Evolutionary conservation across 192 early-diverging fungal species (phyloP), one percentile per base, ranked within the genome.

Genomic region (Backusella psychrophila): DNA sequence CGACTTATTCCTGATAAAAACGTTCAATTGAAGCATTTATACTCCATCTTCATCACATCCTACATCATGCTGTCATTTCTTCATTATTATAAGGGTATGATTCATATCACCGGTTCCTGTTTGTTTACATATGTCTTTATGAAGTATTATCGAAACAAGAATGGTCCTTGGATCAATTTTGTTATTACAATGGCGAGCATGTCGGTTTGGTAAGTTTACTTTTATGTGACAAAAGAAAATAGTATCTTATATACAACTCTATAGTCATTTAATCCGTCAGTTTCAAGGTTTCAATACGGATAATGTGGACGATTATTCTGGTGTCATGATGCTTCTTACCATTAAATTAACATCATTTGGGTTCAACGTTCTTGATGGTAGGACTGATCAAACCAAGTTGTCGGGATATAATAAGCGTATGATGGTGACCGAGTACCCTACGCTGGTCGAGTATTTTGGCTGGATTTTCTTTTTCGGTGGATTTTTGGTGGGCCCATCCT

Each of bases 311-410:
- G 96, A 99, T 84, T 86, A 93, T 69, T 94, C 97, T 9, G 93
- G 95, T 15, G 93, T 95, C 3, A 94, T 96, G 84, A 99, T 99
- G 97, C 87, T 97, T 15, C 85, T 97, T 56, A 92, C 95, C n/a
- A 96, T 97, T 74, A 97, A 97, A 77, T 78, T 96, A 68, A 94
- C 95, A 23, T 91, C 91, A n/a, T 94, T 94, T 84, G 95, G 94
- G 0, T 98, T 93, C 84, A 90, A 89, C 63, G 89, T 94, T 6
- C 85, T 90, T 78, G 97, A 99, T 77, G 96, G 72, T 23, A 68
- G 35, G 11, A 35, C 34, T 4, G 35, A 68, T 35, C 23, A 75
- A 36, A 21, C 14, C 86, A 84, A 89, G 12, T 81, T 95, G 53
- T 85, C 90, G 6, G 78, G 82, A 53, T 91, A 96, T 79, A 93